Conservation (phyloP, 257 asterid species). For the Primulina eburnea region DNA sequence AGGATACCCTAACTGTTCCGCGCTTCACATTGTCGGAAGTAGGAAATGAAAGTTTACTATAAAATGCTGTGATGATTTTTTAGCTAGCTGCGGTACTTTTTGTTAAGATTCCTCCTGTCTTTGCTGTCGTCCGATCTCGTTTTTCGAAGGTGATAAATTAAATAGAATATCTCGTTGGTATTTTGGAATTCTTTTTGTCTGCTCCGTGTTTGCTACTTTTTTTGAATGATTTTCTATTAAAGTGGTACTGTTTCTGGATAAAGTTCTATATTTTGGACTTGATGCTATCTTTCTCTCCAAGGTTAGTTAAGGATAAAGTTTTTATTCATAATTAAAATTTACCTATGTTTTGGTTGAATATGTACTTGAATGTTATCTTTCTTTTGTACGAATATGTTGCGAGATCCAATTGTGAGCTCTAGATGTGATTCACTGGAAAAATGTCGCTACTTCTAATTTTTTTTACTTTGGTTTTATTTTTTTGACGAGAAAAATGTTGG, state of each 20-base stretch:
- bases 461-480: too few relatives aligned
- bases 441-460: background rate
- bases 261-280: background rate
- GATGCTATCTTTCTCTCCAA: background rate
- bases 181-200: constrained; percentile 28
- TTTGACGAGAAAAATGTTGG: too few relatives aligned
- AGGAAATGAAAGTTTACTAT: constrained; percentile 16
- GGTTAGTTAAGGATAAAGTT: background rate
- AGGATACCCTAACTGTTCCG: constrained; percentile 13
- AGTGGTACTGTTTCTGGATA: constrained; percentile 11
- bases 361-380: constrained; percentile 12
- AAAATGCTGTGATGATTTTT: constrained; percentile 10
- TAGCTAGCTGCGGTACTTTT: constrained; percentile 26
- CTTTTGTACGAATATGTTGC: constrained; percentile 3
- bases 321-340: constrained; percentile 25
- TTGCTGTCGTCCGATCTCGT: constrained; percentile 52
- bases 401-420: constrained; percentile 20
- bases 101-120: constrained; percentile 24
- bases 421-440: constrained; percentile 14
- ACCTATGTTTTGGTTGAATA: constrained; percentile 3
- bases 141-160: constrained; percentile 43
- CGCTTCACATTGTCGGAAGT: constrained; percentile 25
- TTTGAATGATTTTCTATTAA: constrained; percentile 39
- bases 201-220: constrained; percentile 35
- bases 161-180: constrained; percentile 31